A percentile compares a stretch with the other conserved stretches of the same genome.
Conservation (phyloP, 495 filamentous ascomycete species). For the Stereocaulon alpinum region DNA sequence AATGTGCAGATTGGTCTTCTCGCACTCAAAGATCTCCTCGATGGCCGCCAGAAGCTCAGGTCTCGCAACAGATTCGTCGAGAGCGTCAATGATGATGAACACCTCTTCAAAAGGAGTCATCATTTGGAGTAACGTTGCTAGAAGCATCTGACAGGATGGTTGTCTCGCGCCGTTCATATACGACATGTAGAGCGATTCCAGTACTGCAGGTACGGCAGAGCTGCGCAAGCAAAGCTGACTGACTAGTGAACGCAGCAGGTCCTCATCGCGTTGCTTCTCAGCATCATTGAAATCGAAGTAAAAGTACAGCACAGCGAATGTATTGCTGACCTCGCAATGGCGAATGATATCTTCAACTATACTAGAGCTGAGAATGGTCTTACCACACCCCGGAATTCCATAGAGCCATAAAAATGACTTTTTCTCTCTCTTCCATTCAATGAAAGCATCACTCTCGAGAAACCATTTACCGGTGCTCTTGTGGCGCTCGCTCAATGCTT, state of each 20-base stretch:
- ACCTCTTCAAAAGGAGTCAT: background rate
- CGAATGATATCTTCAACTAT: background rate
- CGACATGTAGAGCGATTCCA: constrained; percentile 14
- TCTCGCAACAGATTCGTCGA: constrained; percentile 25
- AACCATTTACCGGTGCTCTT: constrained; percentile 8
- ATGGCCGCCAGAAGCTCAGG: constrained; percentile 19
- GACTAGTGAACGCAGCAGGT: constrained; percentile 24
- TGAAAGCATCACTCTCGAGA: background rate
- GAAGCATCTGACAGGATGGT: background rate
- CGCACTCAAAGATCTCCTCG: constrained; percentile 14
- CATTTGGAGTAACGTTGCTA: background rate
- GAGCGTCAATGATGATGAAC: constrained; percentile 22
- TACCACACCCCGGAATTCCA: background rate
- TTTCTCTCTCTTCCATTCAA: background rate
- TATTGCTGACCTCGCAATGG: background rate
- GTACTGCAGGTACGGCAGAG: background rate
- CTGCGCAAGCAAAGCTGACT: constrained; percentile 21
- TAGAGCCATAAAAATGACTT: background rate
- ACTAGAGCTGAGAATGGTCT: background rate
- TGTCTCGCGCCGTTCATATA: constrained; percentile 16
- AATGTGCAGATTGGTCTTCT: constrained; percentile 21
- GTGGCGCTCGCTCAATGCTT: background rate
- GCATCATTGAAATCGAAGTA: constrained; percentile 30
- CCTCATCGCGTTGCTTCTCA: constrained; percentile 19
- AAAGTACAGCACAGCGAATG: constrained; percentile 16